Evolutionary conservation across 768 basidiomycete species (phyloP).

Genomic region (Agrocybe pediades): DNA sequence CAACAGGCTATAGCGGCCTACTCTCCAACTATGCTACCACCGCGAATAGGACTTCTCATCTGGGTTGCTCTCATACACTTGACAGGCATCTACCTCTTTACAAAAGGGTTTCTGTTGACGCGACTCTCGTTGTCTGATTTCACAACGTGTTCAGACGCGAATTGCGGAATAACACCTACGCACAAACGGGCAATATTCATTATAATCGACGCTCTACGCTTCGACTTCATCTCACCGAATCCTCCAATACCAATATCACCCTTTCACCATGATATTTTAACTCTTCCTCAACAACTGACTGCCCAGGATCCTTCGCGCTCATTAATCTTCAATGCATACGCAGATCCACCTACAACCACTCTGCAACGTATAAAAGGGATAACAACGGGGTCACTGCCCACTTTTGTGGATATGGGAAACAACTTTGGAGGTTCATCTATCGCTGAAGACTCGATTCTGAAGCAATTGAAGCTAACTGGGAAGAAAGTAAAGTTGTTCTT

Average conservation of each 20-base stretch:
- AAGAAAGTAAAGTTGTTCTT: constrained; percentile 50
- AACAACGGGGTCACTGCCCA: constrained; percentile 93
- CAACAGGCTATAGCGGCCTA: neutral
- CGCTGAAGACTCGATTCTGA: constrained; percentile 84
- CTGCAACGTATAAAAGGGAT: constrained; percentile 94
- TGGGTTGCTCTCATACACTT: constrained; percentile 72
- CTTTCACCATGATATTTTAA: constrained; percentile 82
- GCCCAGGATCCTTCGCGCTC: constrained; percentile 65
- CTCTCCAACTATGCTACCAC: neutral
- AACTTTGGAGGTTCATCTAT: constrained; percentile 91
- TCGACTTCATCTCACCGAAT: constrained; percentile 85
- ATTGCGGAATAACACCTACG: constrained; percentile 57
- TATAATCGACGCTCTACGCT: constrained; percentile 90
- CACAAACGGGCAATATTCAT: constrained; percentile 83
- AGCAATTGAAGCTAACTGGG: constrained; percentile 62
- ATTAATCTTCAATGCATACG: constrained; percentile 85
- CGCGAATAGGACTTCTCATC: constrained; percentile 32
- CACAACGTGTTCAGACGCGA: constrained; percentile 39
- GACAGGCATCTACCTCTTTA: constrained; percentile 86
- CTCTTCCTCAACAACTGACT: constrained; percentile 75
- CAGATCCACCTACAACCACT: constrained; percentile 95
- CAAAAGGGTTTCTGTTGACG: constrained; percentile 86
- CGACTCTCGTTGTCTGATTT: constrained; percentile 69
- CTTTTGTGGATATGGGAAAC: constrained; percentile 91
- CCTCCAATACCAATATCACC: constrained; percentile 63